Evolutionary conservation across 2,329 filamentous ascomycete species (phyloP), one percentile per base, ranked within the genome.

Genomic region (Truncatella angustata): DNA sequence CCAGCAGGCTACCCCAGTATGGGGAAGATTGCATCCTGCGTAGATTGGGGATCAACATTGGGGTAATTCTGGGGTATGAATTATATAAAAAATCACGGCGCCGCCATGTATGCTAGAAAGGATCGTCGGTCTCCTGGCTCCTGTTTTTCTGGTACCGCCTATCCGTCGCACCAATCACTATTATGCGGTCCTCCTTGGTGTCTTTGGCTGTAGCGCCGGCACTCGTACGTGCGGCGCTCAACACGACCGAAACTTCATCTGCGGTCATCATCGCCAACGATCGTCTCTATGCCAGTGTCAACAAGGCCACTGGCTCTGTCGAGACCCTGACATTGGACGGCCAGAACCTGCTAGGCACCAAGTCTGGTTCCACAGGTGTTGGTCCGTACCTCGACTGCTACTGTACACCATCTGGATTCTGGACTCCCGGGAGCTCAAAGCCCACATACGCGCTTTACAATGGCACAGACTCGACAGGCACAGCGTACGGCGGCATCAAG

Each of bases 311-410:
- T 16, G 71, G 71, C n/a, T 63, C 65, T 49, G 64, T 74, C 46
- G 63, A 68, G 46, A 61, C 63, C 40, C 58, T 73, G 48, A 64
- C 58, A 3, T 60, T 73, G 20, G 70, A 73, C 37, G 67, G 66
- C 23, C 65, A 68, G 46, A 76, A 85, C 55, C 70, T 85, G 2
- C 73, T 85, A 1, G 80, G 81, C 11, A 67, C 68, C 2, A 56
- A 59, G 16, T 68, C 67, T n/a, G 74, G 73, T 16, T 69, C 68
- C 16, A 72, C 66, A 4, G 81, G 81, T 23, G 60, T 57, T 24
- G 78, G 80, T 0, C 79, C 81, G 1, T 84, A 85, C 59, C 75
- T 86, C 5, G 82, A 86, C 63, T 86, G 83, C 62, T 83, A 85
- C 65, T 86, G 82, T 60, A 80, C 73, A 0, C 80, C 81, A 1